Evolutionary conservation across 768 basidiomycete species (phyloP), one percentile per base, ranked within the genome.

Genomic region (Solioccasus polychromus): DNA sequence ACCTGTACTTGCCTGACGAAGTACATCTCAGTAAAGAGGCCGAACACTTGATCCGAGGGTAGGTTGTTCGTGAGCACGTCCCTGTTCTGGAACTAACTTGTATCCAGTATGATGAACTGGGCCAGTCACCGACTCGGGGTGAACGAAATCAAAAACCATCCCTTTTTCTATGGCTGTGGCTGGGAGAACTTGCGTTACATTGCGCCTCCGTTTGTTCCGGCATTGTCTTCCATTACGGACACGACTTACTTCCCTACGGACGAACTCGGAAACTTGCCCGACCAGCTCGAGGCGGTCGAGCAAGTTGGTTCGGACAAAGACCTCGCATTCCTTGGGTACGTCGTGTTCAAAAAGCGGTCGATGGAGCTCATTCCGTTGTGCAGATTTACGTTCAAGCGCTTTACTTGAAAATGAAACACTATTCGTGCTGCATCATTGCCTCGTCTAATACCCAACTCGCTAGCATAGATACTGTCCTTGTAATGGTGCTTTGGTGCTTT

Each of bases 221-320:
- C 86, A 44, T 75, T 99, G 35, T 84, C 88, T 53, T 92, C 89
- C 23, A 88, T 88, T 58, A 93, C 91, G 19, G 93, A 96, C 60
- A 96, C 93, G 1, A 89, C 86, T 3, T 95, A 97, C 71, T 97
- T 97, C 86, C 93, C 93, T 3, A 92, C 88, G 4, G 93, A 96
- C 53, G 93, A 96, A 55, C 78, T 93, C 20, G 83, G 84, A 30
- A 80, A 87, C 55, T 77, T 80, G 39, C 71, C 80, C 5, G 77
- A 78, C 51, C 76, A 81, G 43, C 66, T 82, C 39, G 80, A 82
- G 48, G 67, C 66, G 49, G 80, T 80, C 29, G 80, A 83, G 56
- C 77, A 77, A 39, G 72, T 83, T 39, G 74, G 79, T 42, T 77
- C 80, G 43, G 82, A 83, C 67, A 81, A 83, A 48, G 79, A 83